Evolutionary conservation across 768 basidiomycete genomes (phyloP).

Genomic region (Coprinellus micaceus): DNA sequence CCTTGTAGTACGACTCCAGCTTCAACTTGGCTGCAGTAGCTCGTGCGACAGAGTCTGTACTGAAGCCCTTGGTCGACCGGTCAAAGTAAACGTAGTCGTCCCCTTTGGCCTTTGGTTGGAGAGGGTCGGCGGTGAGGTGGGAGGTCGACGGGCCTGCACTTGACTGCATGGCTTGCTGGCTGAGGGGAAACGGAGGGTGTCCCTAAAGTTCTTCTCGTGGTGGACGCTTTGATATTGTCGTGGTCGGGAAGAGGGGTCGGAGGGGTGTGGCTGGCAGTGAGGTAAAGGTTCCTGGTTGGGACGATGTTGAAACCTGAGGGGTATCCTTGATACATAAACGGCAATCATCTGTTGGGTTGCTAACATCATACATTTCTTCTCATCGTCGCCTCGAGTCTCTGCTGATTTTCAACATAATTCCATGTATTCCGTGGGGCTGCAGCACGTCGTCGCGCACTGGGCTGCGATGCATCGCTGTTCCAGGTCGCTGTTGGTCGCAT

Average conservation of each 20-base stretch:
- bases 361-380: background rate
- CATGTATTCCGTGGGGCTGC: too few species aligned
- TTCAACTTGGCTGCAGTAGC: conserved; percentile 94
- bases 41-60: conserved; percentile 81
- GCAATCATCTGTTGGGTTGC: conserved; percentile 13
- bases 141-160: conserved; percentile 20
- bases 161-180: conserved; percentile 11
- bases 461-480: too few species aligned
- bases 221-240: too few species aligned
- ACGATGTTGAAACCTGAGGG: conserved; percentile 4
- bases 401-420: background rate
- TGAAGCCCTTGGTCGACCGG: conserved; percentile 76
- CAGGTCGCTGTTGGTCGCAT: too few species aligned
- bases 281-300: conserved; percentile 5
- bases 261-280: conserved; percentile 17
- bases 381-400: background rate
- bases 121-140: conserved; percentile 34
- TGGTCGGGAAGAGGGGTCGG: conserved; percentile 4
- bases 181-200: too few species aligned
- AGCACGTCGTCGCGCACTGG: background rate
- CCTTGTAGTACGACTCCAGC: conserved; percentile 96
- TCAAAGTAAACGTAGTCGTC: conserved; percentile 90
- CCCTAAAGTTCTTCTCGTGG: too few species aligned
- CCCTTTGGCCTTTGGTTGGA: conserved; percentile 34
- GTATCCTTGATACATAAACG: conserved; percentile 5